Conservation (phyloP, 1,284 basidiomycete genomes). For the Pulveroboletus sp. region DNA sequence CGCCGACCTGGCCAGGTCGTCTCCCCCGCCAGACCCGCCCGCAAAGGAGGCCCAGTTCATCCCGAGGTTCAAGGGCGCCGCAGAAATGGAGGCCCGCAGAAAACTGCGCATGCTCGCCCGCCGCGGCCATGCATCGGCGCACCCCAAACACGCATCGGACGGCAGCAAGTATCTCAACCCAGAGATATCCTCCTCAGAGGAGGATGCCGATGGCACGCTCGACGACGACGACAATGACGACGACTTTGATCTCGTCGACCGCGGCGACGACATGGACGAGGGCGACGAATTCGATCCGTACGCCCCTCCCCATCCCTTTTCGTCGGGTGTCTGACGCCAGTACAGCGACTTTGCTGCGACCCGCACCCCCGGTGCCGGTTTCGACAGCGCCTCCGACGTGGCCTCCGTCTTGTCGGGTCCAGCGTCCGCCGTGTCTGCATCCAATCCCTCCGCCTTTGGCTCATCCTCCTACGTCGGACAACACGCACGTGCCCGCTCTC, state of each 20-base stretch:
- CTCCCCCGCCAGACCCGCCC: constrained; percentile 39
- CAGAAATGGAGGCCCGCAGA: constrained; percentile 75
- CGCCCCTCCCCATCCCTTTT: constrained; percentile 31
- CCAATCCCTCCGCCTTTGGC: constrained; percentile 52
- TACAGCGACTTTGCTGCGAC: constrained; percentile 52
- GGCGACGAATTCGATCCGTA: constrained; percentile 78
- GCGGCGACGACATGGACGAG: constrained; percentile 57
- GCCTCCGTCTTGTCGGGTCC: constrained; percentile 54
- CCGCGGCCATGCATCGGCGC: constrained; percentile 41
- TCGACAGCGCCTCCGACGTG: constrained; percentile 60
- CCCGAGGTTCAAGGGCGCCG: constrained; percentile 73
- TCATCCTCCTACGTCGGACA: constrained; percentile 48
- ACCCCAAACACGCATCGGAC: constrained; percentile 34
- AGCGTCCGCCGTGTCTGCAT: constrained; percentile 49
- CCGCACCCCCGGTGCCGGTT: constrained; percentile 46
- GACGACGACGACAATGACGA: constrained; percentile 46
- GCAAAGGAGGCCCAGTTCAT: constrained; percentile 59
- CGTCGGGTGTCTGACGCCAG: neutral
- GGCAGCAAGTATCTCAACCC: constrained; percentile 40
- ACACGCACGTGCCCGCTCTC: constrained; percentile 46
- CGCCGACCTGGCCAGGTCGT: constrained; percentile 18
- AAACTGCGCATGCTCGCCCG: constrained; percentile 61
- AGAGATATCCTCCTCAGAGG: constrained; percentile 55
- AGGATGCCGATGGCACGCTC: constrained; percentile 44
- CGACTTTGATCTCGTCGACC: constrained; percentile 52